These are phyloP conservation scores for Ceratobasidium theobromae DNA, from an alignment of 1,284 basidiomycete species.

Conservation along the genomic window DNA sequence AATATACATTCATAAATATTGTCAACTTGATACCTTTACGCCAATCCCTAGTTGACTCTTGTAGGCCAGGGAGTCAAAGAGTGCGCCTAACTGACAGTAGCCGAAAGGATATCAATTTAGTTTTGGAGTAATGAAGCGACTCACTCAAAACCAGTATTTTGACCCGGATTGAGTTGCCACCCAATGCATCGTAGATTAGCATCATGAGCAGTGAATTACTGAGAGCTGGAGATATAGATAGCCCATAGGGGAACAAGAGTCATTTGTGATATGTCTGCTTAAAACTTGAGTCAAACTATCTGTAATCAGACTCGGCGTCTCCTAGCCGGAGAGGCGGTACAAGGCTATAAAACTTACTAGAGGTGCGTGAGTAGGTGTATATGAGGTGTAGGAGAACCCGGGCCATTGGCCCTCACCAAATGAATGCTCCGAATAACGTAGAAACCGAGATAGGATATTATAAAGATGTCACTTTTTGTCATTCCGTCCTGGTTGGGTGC, in stretches of 20 bases:
- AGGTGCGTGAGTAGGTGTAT: not conserved
- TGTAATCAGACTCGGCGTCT: slow-evolving; percentile 34
- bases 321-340: slow-evolving; percentile 31
- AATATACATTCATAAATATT: not conserved
- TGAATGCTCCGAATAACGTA: slow-evolving; percentile 32
- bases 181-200: slow-evolving; percentile 34
- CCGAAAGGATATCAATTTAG: not conserved
- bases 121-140: no score
- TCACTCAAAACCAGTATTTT: slow-evolving; percentile 33
- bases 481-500: slow-evolving; percentile 6
- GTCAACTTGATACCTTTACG: slow-evolving; percentile 4
- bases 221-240: slow-evolving; percentile 35
- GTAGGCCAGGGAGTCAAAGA: not conserved
- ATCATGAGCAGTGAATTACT: slow-evolving; percentile 35
- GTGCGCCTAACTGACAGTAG: not conserved
- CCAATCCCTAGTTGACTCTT: not conserved
- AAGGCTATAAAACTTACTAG: slow-evolving; percentile 15
- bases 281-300: slow-evolving; percentile 2
- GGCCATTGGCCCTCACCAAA: slow-evolving; percentile 1
- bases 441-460: slow-evolving; percentile 14
- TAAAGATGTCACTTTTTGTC: slow-evolving; percentile 6
- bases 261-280: slow-evolving; percentile 34
- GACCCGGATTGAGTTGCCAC: slow-evolving; percentile 36
- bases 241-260: slow-evolving; percentile 33
- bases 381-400: no score